A percentile compares a stretch with the other conserved stretches of the same genome.
phyloP scores from a whole-genome alignment of 352 stramenopile species.

The Saprolegnia parasitica region DNA sequence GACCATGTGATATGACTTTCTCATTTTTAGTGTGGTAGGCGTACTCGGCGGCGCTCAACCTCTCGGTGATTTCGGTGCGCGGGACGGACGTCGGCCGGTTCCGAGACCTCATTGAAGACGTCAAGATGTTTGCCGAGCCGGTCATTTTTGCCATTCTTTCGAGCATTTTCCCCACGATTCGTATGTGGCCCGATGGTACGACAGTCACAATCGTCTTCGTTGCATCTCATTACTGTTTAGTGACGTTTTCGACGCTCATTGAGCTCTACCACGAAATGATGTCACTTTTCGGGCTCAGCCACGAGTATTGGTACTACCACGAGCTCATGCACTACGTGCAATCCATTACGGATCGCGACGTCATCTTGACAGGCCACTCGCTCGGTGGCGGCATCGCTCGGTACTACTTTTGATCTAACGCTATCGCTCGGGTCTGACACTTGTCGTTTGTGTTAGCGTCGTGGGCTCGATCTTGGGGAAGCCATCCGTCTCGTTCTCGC shows the following conservation, averaged over 20 bases:
- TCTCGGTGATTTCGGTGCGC: conserved; percentile 80
- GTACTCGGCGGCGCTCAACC: conserved; percentile 70
- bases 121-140: conserved; percentile 89
- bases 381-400: conserved; percentile 84
- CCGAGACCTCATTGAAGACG: conserved; percentile 87
- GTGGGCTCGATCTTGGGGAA: conserved; percentile 73
- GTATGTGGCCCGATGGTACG: conserved; percentile 79
- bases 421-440: background rate
- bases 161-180: conserved; percentile 85
- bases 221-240: conserved; percentile 17
- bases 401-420: background rate
- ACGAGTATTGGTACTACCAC: conserved; percentile 85
- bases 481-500: conserved; percentile 81
- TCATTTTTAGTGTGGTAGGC: conserved; percentile 29
- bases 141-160: conserved; percentile 87
- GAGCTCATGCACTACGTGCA: conserved; percentile 79
- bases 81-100: conserved; percentile 88
- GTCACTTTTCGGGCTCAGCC: conserved; percentile 79
- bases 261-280: conserved; percentile 85
- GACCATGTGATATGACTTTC: background rate
- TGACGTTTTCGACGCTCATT: conserved; percentile 82
- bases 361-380: conserved; percentile 84
- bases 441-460: conserved; percentile 31
- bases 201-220: conserved; percentile 17
- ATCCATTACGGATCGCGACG: conserved; percentile 70